phyloP scores from a whole-genome alignment of 345 rosid species.

The Populus davidiana region DNA sequence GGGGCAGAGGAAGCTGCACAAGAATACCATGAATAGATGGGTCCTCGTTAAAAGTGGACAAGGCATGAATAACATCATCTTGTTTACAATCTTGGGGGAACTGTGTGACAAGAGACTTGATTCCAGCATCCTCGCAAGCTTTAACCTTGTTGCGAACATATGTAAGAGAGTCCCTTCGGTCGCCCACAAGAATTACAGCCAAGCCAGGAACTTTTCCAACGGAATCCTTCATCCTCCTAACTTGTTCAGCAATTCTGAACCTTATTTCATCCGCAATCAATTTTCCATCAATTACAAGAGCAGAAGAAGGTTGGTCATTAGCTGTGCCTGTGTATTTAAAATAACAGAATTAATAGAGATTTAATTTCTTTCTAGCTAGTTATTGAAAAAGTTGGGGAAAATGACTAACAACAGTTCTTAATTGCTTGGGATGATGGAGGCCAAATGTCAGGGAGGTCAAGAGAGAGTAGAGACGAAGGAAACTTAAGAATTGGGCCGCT shows the following conservation, averaged over 20 bases:
- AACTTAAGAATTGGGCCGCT: constrained; percentile 51
- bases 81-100: constrained; percentile 60
- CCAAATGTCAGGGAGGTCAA: constrained; percentile 76
- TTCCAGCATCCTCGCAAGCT: constrained; percentile 86
- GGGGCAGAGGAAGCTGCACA: constrained; percentile 91
- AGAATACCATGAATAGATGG: constrained; percentile 80
- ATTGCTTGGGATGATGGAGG: constrained; percentile 19
- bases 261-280: constrained; percentile 71
- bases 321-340: constrained; percentile 35
- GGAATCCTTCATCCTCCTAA: constrained; percentile 64
- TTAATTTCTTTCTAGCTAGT: background rate
- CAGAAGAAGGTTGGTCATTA: constrained; percentile 38
- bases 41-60: constrained; percentile 55
- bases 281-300: constrained; percentile 65
- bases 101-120: constrained; percentile 60
- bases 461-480: constrained; percentile 64
- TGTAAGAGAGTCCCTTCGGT: constrained; percentile 71
- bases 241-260: constrained; percentile 51
- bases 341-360: constrained; percentile 12
- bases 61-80: constrained; percentile 42
- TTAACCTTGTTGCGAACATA: constrained; percentile 77
- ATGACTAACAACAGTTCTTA: constrained; percentile 28
- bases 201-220: constrained; percentile 79
- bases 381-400: background rate
- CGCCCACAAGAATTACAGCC: constrained; percentile 78